Conservation (phyloP, 2,329 filamentous ascomycete species). For the Penicillium sp. region DNA sequence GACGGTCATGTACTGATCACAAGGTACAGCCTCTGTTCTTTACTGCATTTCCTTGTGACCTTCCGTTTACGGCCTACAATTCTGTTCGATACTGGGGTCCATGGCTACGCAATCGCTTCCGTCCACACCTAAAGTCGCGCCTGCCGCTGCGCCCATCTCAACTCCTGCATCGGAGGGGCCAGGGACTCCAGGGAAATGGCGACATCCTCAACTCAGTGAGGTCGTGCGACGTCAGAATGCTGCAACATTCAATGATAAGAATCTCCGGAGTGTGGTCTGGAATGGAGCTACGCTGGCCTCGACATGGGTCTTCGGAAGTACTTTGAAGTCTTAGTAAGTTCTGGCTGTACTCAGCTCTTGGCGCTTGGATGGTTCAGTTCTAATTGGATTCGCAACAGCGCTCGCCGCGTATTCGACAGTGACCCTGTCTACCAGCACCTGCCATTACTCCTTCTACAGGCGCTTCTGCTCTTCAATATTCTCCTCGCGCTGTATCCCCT, state of each 20-base stretch:
- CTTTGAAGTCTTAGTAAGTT: slow-evolving; percentile 44
- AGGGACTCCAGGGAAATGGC: slow-evolving; percentile 74
- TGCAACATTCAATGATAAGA: slow-evolving; percentile 76
- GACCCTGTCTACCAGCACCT: slow-evolving; percentile 50
- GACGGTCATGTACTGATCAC: slow-evolving; percentile 1
- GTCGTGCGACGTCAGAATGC: slow-evolving; percentile 80
- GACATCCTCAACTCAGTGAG: slow-evolving; percentile 85
- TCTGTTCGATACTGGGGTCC: slow-evolving; percentile 11
- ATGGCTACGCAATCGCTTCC: slow-evolving; percentile 45
- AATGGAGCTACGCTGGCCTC: slow-evolving; percentile 63
- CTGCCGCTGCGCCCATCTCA: slow-evolving; percentile 21
- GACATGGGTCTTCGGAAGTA: slow-evolving; percentile 51
- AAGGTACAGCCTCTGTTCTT: slow-evolving; percentile 8
- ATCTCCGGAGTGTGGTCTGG: slow-evolving; percentile 69
- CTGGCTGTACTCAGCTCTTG: not conserved
- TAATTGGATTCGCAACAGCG: slow-evolving; percentile 15
- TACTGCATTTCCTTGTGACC: not conserved
- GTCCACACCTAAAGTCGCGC: slow-evolving; percentile 46
- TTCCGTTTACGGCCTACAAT: not conserved
- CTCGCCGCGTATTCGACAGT: slow-evolving; percentile 39
- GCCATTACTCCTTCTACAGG: slow-evolving; percentile 59
- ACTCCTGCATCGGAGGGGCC: slow-evolving; percentile 36
- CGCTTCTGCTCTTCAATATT: slow-evolving; percentile 72
- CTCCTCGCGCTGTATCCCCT: slow-evolving; percentile 71
- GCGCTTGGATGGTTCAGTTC: slow-evolving; percentile 6